Evolutionary conservation across 306 rosid species (phyloP).

Genomic region (Pueraria montana): DNA sequence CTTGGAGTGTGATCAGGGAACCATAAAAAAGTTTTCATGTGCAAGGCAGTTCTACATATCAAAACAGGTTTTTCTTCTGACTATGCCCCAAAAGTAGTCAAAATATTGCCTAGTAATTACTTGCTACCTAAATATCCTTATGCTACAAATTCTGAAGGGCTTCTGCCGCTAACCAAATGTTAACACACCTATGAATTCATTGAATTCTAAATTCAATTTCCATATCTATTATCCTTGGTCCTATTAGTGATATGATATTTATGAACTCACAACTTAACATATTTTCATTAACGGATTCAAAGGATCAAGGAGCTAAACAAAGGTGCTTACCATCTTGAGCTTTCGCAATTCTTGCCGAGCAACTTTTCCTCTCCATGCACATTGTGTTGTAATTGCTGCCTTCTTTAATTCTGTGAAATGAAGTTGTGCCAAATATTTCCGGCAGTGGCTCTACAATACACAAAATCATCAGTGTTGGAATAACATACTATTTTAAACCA

Average conservation of each 20-base stretch:
- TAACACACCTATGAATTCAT: neutral
- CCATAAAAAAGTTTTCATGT: neutral
- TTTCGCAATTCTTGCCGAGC: constrained; percentile 76
- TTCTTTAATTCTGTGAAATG: constrained; percentile 71
- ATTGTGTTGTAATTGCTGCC: constrained; percentile 81
- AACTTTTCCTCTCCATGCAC: constrained; percentile 91
- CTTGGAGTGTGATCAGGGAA: neutral
- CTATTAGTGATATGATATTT: constrained; percentile 7
- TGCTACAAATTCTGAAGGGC: neutral
- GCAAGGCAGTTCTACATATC: neutral
- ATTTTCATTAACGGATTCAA: constrained; percentile 22
- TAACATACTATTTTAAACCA: constrained; percentile 33
- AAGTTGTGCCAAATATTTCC: constrained; percentile 67
- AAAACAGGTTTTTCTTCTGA: constrained; percentile 21
- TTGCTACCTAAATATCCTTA: constrained; percentile 34
- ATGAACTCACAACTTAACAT: neutral
- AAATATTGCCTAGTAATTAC: constrained; percentile 7
- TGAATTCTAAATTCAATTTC: constrained; percentile 14
- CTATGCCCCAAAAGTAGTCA: constrained; percentile 1
- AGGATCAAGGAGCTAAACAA: neutral
- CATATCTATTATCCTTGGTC: neutral
- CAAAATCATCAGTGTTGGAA: constrained; percentile 38
- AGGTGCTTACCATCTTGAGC: constrained; percentile 77
- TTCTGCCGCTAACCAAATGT: constrained; percentile 12
- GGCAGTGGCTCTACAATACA: constrained; percentile 74